Conservation (phyloP, 73 alveolate species). For the Paramecium caudatum region DNA sequence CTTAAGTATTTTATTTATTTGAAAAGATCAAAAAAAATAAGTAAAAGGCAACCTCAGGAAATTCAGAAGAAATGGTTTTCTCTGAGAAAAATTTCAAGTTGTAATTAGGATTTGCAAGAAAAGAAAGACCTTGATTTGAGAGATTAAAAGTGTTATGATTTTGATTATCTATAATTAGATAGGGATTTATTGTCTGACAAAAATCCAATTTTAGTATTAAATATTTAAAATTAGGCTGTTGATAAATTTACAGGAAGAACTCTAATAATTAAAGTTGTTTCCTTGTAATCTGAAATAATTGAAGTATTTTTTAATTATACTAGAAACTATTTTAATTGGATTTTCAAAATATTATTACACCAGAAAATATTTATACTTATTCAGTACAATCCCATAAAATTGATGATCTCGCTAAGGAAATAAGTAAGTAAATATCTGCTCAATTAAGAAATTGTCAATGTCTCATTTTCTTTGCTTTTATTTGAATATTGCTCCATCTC, state of each 20-base stretch:
- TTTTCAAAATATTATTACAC: neutral
- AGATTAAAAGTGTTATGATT: neutral
- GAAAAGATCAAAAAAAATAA: neutral
- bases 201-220: neutral
- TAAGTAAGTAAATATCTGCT: neutral
- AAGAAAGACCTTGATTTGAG: constrained; percentile 8
- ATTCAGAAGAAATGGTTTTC: constrained; percentile 28
- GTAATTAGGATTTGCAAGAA: constrained; percentile 11
- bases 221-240: neutral
- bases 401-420: constrained; percentile 36
- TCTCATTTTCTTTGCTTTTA: neutral
- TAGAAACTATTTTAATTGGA: constrained; percentile 26
- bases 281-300: neutral
- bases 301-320: neutral
- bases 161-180: constrained; percentile 45
- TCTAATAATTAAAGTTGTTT: neutral
- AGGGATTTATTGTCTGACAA: neutral
- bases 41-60: neutral
- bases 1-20: neutral
- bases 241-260: neutral
- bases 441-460: neutral
- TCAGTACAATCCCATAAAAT: neutral
- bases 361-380: constrained; percentile 12
- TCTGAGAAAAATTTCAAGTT: constrained; percentile 14
- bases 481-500: constrained; percentile 13